Evolutionary conservation across 1,284 basidiomycete species (phyloP).

Genomic region (Moesziomyces antarcticus): DNA sequence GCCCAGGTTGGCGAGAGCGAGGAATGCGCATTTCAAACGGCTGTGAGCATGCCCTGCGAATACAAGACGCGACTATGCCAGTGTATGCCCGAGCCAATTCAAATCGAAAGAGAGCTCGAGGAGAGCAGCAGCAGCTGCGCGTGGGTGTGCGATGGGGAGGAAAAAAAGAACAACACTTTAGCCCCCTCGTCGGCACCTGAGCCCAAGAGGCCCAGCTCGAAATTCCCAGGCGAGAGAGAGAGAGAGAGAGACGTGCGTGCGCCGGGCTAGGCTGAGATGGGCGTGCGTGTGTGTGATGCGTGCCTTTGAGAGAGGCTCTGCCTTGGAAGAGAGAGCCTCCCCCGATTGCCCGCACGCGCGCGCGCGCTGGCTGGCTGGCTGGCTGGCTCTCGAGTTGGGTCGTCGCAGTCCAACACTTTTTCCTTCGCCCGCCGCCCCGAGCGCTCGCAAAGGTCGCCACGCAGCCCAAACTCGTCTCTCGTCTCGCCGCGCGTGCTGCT

Average conservation of each 20-base stretch:
- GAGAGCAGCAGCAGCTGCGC: not conserved
- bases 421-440: not conserved
- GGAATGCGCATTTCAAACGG: no score
- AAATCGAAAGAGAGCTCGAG: slow-evolving; percentile 1
- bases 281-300: no score
- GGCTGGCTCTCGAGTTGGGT: slow-evolving; percentile 5
- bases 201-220: slow-evolving; percentile 5
- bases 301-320: no score
- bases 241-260: not conserved
- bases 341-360: not conserved
- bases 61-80: no score
- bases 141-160: not conserved
- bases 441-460: no score
- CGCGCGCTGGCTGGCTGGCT: slow-evolving; percentile 1
- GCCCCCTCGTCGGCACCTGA: not conserved
- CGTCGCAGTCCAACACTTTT: slow-evolving; percentile 41
- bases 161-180: slow-evolving; percentile 22
- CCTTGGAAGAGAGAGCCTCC: no score
- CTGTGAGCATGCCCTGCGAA: no score
- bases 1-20: not conserved
- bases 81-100: not conserved
- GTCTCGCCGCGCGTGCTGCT: no score
- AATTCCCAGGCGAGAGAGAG: slow-evolving; percentile 6
- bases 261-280: no score
- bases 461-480: no score